Base-by-base conservation (phyloP, 176 grass and related monocot species). In the Ananas comosus region DNA sequence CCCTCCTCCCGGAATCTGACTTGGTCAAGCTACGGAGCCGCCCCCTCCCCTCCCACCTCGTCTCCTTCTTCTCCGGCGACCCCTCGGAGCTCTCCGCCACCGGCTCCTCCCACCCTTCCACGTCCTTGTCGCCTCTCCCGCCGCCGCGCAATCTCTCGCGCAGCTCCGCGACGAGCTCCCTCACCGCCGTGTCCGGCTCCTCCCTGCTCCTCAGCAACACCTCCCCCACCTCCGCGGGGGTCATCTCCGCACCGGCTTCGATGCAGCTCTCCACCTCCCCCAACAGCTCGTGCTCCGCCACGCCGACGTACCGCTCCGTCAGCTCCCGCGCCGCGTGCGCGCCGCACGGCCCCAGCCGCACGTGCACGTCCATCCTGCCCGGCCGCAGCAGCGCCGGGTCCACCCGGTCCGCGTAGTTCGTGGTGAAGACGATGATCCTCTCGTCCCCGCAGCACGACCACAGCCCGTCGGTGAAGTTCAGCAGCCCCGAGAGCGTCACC, bases 371-470 rank as follows among this genome's bases (percentile, higher is more conserved):
- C 94, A 93, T 99, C 74, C 94, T 74, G 11, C 89, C 94, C 9
- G 89, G 80, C 13, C 94, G 89, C 27, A 99, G 82, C 74, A 99
- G 65, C 53, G 89, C 94, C 4, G 89, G 82, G 77, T 99, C 94
- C 75, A 99, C 84, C 47, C 84, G 87, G 59, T 93, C 87, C 67
- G 86, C 89, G 79, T 93, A 86, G 81, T 99, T 99, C 54, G 94
- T 93, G 47, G 89, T 99, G 83, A 99, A 99, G 47, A 99, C 89
- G 67, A 93, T 93, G 59, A 91, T 71, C 53, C 82, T 86, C 74
- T 99, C 94, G 82, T 99, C 94, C 24, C 94, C 87, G 79, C 94
- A 99, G 84, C 94, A 91, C 68, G 89, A 99, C 94, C 94, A 99
- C 18, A 99, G 71, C 23, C 89, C 94, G 78, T 99, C 94, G 14